These are phyloP conservation scores for Keithomyces neogunnii DNA, from an alignment of 2,329 filamentous ascomycete genomes.

Conservation along the genomic window DNA sequence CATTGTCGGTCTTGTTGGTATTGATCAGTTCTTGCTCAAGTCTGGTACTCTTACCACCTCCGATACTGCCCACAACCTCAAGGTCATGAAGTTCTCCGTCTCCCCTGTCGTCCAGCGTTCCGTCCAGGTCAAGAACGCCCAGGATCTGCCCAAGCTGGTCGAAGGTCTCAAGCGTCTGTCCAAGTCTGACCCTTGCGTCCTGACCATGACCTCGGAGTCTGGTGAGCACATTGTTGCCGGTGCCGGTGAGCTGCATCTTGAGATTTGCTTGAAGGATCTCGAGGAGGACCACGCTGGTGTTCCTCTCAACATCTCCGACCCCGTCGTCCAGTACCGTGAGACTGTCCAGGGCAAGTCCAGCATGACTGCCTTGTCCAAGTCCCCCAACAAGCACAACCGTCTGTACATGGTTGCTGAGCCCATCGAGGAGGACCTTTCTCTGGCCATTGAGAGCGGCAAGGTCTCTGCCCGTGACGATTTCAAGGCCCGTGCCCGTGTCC, in stretches of 20 bases:
- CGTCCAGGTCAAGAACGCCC: conserved; percentile 99
- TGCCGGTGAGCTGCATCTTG: conserved; percentile 98
- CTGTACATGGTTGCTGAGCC: conserved; percentile 92
- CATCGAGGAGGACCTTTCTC: conserved; percentile 82
- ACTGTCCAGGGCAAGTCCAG: conserved; percentile 76
- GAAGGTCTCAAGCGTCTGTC: conserved; percentile 99
- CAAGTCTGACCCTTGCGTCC: conserved; percentile 98
- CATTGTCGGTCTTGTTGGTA: conserved; percentile 98
- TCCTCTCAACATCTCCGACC: conserved; percentile 94
- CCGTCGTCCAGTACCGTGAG: conserved; percentile 98
- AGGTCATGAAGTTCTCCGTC: conserved; percentile 99
- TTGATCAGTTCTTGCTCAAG: conserved; percentile 99
- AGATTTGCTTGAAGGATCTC: conserved; percentile 99
- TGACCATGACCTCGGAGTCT: conserved; percentile 80
- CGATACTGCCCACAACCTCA: conserved; percentile 98
- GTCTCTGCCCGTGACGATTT: conserved; percentile 95
- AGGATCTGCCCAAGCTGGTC: conserved; percentile 98
- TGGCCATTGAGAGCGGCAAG: conserved; percentile 86
- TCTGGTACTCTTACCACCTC: conserved; percentile 97
- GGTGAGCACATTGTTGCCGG: conserved; percentile 99
- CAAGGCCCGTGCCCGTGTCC: conserved; percentile 92
- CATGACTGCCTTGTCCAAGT: conserved; percentile 98
- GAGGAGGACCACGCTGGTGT: conserved; percentile 99
- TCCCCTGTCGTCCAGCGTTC: conserved; percentile 97
- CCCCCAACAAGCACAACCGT: conserved; percentile 99